Percentiles rank a stretch among this genome's conserved stretches.
Conservation (phyloP, 176 grass and related monocot genomes). For the Raddia distichophylla region DNA sequence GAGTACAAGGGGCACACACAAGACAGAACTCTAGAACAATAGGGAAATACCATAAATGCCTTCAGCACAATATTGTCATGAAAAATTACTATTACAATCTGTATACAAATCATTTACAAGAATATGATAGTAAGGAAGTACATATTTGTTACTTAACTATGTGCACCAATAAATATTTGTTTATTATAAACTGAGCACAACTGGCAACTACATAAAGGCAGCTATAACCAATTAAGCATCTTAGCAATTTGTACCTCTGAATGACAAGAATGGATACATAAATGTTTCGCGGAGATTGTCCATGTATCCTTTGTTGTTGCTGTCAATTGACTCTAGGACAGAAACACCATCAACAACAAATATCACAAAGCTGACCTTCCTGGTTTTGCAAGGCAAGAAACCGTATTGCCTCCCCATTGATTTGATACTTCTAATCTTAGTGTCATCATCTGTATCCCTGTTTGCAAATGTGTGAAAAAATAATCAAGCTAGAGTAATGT, state of each 20-base stretch:
- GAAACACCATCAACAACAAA: constrained; percentile 69
- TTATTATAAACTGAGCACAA: not conserved
- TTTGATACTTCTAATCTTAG: constrained; percentile 46
- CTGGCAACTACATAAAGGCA: constrained; percentile 16
- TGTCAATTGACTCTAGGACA: constrained; percentile 55
- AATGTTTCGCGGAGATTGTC: constrained; percentile 60
- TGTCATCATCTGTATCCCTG: constrained; percentile 52
- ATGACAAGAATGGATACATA: constrained; percentile 70
- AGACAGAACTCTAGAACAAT: too few relatives aligned
- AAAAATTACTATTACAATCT: not conserved
- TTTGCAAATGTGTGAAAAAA: constrained; percentile 7
- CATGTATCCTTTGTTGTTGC: constrained; percentile 44
- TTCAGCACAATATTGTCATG: not conserved
- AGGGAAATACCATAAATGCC: too few relatives aligned
- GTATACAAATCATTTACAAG: not conserved
- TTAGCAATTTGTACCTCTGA: constrained; percentile 54
- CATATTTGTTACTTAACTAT: constrained; percentile 20
- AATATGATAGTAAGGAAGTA: not conserved
- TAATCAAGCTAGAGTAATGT: constrained; percentile 2
- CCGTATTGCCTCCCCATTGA: constrained; percentile 41
- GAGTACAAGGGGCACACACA: too few relatives aligned
- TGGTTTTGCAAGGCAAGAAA: constrained; percentile 53
- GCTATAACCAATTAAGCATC: not conserved
- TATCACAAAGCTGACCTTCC: constrained; percentile 84
- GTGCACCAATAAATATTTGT: not conserved